These are phyloP conservation scores for Penicillium sp. DNA, from an alignment of 2,329 filamentous ascomycete species.

Conservation along the genomic window DNA sequence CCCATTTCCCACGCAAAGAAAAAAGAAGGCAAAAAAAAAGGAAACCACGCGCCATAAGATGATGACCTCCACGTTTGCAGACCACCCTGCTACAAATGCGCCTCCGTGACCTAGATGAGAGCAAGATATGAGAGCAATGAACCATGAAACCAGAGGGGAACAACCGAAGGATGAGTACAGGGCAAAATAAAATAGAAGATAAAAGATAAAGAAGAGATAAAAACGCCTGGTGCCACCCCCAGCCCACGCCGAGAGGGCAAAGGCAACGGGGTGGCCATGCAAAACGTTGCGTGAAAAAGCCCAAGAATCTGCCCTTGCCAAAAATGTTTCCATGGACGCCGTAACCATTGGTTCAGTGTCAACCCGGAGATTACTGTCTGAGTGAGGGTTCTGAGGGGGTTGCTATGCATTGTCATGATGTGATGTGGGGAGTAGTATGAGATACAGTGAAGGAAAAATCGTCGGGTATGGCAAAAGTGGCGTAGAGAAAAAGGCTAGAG, in stretches of 20 bases:
- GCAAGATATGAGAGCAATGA: conserved; percentile 1
- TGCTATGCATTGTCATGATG: conserved; percentile 11
- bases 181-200: background rate
- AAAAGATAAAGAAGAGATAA: background rate
- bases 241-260: background rate
- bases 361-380: background rate
- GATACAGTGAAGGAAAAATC: conserved; percentile 5
- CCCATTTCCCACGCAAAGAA: background rate
- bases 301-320: background rate
- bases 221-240: background rate
- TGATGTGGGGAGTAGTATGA: background rate
- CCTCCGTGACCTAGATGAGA: background rate
- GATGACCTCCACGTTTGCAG: conserved; percentile 3
- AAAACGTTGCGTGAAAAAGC: background rate
- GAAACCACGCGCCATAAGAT: conserved; percentile 9
- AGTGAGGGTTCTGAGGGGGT: background rate
- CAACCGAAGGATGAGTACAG: too few relatives aligned
- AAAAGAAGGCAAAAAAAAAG: background rate
- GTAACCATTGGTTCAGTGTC: background rate
- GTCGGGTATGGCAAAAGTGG: background rate
- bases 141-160: background rate
- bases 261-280: conserved; percentile 7
- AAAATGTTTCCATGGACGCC: background rate
- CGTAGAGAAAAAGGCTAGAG: background rate
- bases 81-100: background rate